Percentiles rank a stretch among this genome's conserved stretches.
Conservation (phyloP, 1,284 basidiomycete genomes). For the Cryptococcus floricola region DNA sequence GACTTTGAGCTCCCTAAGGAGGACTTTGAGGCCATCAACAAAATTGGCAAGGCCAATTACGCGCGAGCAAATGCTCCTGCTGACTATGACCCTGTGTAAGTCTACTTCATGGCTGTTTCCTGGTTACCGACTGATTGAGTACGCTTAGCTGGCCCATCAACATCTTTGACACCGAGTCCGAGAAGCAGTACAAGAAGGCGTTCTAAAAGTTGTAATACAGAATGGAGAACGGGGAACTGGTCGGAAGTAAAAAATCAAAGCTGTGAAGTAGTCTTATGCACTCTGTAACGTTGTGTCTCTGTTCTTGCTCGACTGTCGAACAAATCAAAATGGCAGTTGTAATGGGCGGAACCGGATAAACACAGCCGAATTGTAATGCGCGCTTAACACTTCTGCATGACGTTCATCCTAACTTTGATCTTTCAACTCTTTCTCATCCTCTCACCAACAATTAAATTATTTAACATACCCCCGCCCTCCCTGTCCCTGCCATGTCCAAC, state of each 20-base stretch:
- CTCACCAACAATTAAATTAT: background rate
- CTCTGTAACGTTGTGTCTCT: background rate
- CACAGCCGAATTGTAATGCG: background rate
- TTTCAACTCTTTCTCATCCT: background rate
- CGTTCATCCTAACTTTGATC: background rate
- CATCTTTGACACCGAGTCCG: slow-evolving; percentile 62
- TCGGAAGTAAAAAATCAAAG: background rate
- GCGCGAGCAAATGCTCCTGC: slow-evolving; percentile 62
- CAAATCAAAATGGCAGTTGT: too few species aligned
- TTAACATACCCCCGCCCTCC: background rate
- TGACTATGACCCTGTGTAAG: slow-evolving; percentile 53
- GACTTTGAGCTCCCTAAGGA: slow-evolving; percentile 61
- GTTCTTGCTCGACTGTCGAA: too few species aligned
- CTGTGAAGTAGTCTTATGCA: background rate
- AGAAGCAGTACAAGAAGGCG: slow-evolving; percentile 53
- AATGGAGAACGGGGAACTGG: background rate
- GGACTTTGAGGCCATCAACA: slow-evolving; percentile 59
- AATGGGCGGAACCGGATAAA: too few species aligned
- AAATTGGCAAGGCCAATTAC: slow-evolving; percentile 57
- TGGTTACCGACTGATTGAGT: too few species aligned
- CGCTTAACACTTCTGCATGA: background rate
- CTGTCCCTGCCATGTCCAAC: background rate
- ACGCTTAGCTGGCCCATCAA: slow-evolving; percentile 60
- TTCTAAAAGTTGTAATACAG: slow-evolving; percentile 14
- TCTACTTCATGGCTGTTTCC: too few species aligned